These are phyloP conservation scores for Epichloe festucae DNA, from an alignment of 2,329 filamentous ascomycete genomes.

Conservation along the genomic window DNA sequence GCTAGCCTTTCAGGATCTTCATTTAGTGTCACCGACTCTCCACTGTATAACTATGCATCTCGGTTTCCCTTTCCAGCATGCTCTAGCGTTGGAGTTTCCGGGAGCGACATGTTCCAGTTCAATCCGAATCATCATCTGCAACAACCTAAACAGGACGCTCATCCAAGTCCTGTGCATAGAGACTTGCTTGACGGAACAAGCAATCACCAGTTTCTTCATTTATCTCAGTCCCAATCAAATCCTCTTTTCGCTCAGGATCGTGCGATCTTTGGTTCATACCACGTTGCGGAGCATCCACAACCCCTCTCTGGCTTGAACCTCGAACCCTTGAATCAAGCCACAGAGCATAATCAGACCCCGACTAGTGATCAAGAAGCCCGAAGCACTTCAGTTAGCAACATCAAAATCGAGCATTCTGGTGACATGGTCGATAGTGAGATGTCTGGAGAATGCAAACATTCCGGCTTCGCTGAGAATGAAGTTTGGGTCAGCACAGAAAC, in stretches of 20 bases:
- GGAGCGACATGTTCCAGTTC: constrained; percentile 16
- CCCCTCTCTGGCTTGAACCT: constrained; percentile 17
- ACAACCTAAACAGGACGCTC: constrained; percentile 15
- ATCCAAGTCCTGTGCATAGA: constrained; percentile 8
- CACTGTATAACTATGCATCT: constrained; percentile 18
- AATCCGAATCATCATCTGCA: constrained; percentile 12
- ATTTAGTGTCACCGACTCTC: constrained; percentile 17
- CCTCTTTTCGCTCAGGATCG: constrained; percentile 21
- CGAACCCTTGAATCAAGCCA: constrained; percentile 16
- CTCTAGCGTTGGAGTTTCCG: constrained; percentile 12
- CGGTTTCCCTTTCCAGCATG: constrained; percentile 15
- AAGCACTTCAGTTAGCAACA: constrained; percentile 2
- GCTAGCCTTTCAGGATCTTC: constrained; percentile 15
- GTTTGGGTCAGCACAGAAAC: constrained; percentile 5
- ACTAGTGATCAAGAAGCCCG: constrained; percentile 8
- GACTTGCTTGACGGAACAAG: constrained; percentile 11
- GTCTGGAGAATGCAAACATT: constrained; percentile 13
- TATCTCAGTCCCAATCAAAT: constrained; percentile 19
- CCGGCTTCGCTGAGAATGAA: constrained; percentile 6
- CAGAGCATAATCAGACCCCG: constrained; percentile 8
- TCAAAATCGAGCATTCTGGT: constrained; percentile 15
- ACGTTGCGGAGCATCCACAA: constrained; percentile 10
- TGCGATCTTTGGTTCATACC: constrained; percentile 16
- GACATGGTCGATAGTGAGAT: constrained; percentile 12
- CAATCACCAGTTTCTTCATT: constrained; percentile 15